Percentiles rank a stretch among this genome's conserved stretches.
Evolutionary conservation across 768 basidiomycete genomes (phyloP).

Genomic region (Macrolepiota dolichaula): DNA sequence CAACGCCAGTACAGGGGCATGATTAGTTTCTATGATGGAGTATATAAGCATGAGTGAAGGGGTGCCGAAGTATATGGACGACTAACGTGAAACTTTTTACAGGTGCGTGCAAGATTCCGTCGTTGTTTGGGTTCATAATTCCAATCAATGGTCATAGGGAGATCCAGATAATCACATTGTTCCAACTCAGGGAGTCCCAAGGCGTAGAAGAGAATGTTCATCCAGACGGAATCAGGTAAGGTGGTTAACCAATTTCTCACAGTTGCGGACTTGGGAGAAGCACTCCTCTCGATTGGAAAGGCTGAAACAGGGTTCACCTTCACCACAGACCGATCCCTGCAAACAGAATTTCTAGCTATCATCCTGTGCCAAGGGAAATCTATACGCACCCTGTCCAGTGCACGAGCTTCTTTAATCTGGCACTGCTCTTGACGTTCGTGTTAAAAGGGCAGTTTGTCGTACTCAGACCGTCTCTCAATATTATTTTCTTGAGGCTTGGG

Average conservation of each 20-base stretch:
- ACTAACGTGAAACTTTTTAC: slow-evolving; percentile 6
- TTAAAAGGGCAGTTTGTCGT: background rate
- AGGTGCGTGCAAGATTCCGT: background rate
- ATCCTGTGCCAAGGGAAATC: background rate
- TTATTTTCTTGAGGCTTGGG: background rate
- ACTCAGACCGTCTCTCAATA: background rate
- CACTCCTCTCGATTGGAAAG: background rate
- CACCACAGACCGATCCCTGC: background rate
- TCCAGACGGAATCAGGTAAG: background rate
- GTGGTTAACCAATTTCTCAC: background rate
- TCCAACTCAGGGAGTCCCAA: slow-evolving; percentile 3
- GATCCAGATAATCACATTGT: background rate
- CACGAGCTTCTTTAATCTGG: background rate
- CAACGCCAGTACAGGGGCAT: slow-evolving; percentile 4
- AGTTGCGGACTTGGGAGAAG: background rate
- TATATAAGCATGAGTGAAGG: background rate
- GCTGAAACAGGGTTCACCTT: background rate
- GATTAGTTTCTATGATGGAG: background rate
- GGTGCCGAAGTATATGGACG: background rate
- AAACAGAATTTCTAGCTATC: background rate
- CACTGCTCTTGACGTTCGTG: background rate
- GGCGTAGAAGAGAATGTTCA: slow-evolving; percentile 3
- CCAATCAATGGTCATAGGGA: background rate
- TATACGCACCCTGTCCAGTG: background rate
- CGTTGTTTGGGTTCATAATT: background rate